A percentile compares a stretch with the other conserved stretches of the same genome.
Conservation (phyloP, 495 filamentous ascomycete genomes). For the Pseudoneurospora amorphoporcata region DNA sequence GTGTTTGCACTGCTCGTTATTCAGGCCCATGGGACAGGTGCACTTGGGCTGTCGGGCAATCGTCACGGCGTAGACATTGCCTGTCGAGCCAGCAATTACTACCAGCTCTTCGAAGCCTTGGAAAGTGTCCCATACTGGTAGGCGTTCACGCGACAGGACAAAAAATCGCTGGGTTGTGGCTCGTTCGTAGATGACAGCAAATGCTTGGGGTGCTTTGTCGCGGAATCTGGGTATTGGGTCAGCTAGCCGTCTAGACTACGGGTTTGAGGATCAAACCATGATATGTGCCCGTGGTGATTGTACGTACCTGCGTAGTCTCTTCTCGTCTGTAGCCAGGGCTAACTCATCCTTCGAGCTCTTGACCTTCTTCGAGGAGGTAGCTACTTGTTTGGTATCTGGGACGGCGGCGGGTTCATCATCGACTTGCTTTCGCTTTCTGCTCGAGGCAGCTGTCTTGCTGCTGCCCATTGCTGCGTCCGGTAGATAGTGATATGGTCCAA, state of each 20-base stretch:
- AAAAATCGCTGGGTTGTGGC: constrained; percentile 35
- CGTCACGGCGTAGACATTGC: constrained; percentile 58
- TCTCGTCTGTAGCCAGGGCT: constrained; percentile 1
- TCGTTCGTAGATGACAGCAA: constrained; percentile 27
- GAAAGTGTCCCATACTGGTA: constrained; percentile 10
- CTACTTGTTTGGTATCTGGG: neutral
- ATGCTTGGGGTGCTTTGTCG: constrained; percentile 20
- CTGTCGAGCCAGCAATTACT: constrained; percentile 62
- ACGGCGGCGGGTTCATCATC: neutral
- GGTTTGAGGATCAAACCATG: neutral
- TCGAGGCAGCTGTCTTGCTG: neutral
- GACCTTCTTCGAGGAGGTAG: neutral
- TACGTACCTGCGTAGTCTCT: constrained; percentile 12
- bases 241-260: neutral
- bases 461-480: neutral
- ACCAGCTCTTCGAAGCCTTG: constrained; percentile 33
- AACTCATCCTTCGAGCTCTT: neutral
- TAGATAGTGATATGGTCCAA: neutral
- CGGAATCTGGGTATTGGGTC: constrained; percentile 20
- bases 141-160: constrained; percentile 27
- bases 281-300: neutral
- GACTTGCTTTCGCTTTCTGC: constrained; percentile 6
- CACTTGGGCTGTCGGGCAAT: constrained; percentile 50
- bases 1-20: constrained; percentile 65
- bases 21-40: constrained; percentile 51